Base-by-base conservation (phyloP, 2,329 filamentous ascomycete species). In the Zasmidium cellare region DNA sequence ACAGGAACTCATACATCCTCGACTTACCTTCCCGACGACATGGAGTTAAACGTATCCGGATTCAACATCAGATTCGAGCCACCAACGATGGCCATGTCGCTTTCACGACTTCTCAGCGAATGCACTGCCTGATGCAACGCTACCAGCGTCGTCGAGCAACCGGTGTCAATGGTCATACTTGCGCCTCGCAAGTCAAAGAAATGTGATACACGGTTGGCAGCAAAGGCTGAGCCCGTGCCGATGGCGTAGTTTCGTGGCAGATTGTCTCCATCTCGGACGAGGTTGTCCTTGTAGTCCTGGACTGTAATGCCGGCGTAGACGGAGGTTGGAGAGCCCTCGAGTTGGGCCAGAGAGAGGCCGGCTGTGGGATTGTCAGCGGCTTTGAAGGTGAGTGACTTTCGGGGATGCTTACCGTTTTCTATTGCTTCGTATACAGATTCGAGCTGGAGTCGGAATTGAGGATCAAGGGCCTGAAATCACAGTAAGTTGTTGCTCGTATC, bases 121-220 rank as follows among this genome's bases (percentile, higher is more conserved):
- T 69, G 62, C 9, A 67, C 65, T 2, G 67, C 72, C 7, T 65
- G 61, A 49, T 75, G 72, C 1, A 73, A 46, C 2, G 71, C 71
- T 20, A 68, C 56, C 9, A 80, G 57, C 47, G 71, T 75, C 1
- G 74, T 74, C 1, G 77, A 78, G 55, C 78, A 80, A 1, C 77
- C 78, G 0, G 78, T 79, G 46, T 80, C 76, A 18, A 67, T 18
- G 16, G 61, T 58, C 28, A 67, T 38, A 23, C 57, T 59, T 16
- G 64, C 58, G 48, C 2, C 65, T 12, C 57, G 50, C 12, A 58
- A 35, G 47, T 68, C 56, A 31, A 53, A 61, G 46, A 64, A 64
- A 23, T 60, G 61, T 3, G 52, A 58, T 7, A 68, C 24, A 12
- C 65, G 44, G 38, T 65, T 65, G 16, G 56, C 9, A 38, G 58